Percentiles rank a stretch among this genome's conserved stretches.
Conservation (phyloP, 2,329 filamentous ascomycete genomes). For the Neobulgaria alba region DNA sequence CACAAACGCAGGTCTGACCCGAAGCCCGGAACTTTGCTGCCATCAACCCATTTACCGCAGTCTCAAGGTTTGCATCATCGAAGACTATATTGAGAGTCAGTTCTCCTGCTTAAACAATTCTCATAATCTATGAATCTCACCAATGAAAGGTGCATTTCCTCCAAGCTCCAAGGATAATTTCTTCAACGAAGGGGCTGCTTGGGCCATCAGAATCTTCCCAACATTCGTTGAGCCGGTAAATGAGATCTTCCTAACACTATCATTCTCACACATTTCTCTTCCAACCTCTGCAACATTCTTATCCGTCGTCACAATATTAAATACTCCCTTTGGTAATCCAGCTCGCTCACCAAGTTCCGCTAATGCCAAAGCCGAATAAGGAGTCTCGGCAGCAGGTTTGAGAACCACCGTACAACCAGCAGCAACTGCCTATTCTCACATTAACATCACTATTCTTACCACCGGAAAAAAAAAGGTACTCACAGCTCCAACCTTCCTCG, state of each 20-base stretch:
- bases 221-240: slow-evolving; percentile 56
- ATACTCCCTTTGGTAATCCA: slow-evolving; percentile 65
- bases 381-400: slow-evolving; percentile 81
- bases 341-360: slow-evolving; percentile 68
- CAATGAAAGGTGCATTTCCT: slow-evolving; percentile 88
- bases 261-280: slow-evolving; percentile 30
- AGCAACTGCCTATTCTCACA: no score
- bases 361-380: slow-evolving; percentile 64
- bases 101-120: no score
- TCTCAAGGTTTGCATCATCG: slow-evolving; percentile 81
- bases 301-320: slow-evolving; percentile 52
- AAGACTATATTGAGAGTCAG: no score
- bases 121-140: no score
- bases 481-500: slow-evolving; percentile 40
- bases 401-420: slow-evolving; percentile 81
- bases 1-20: slow-evolving; percentile 54
- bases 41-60: slow-evolving; percentile 72
- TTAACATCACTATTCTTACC: no score
- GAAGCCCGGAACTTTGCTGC: slow-evolving; percentile 84
- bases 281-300: slow-evolving; percentile 35
- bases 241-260: slow-evolving; percentile 37
- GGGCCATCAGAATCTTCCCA: slow-evolving; percentile 30
- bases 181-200: slow-evolving; percentile 32
- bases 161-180: slow-evolving; percentile 52
- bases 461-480: no score